Percentiles rank a stretch among this genome's conserved stretches.
phyloP scores from a whole-genome alignment of 805 yeast genomes.

The Lachancea sp. region DNA sequence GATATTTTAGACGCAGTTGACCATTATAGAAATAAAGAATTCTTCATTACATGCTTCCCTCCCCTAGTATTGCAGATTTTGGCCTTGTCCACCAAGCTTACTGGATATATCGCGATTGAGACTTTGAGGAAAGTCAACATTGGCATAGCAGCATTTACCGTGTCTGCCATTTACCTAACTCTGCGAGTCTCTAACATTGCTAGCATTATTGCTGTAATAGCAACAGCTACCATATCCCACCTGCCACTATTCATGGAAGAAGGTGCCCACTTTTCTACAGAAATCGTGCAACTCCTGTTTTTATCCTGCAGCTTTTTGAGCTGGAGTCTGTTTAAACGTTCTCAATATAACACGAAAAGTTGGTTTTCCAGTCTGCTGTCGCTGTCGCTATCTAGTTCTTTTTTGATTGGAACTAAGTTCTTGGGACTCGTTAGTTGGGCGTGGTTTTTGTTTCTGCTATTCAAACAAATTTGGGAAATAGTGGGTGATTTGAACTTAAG shows the following conservation, averaged over 20 bases:
- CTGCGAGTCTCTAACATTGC: slow-evolving; percentile 32
- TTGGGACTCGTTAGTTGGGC: slow-evolving; percentile 60
- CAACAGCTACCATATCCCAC: slow-evolving; percentile 19
- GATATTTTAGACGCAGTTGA: slow-evolving; percentile 11
- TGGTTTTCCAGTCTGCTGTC: slow-evolving; percentile 51
- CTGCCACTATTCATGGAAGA: slow-evolving; percentile 18
- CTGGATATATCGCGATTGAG: neutral
- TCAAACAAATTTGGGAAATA: slow-evolving; percentile 56
- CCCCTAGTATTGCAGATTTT: slow-evolving; percentile 24
- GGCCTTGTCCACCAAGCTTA: slow-evolving; percentile 10
- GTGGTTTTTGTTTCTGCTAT: slow-evolving; percentile 51
- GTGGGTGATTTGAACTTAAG: slow-evolving; percentile 60
- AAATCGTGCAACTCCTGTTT: slow-evolving; percentile 40
- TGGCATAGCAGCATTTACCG: slow-evolving; percentile 11
- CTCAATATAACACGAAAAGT: slow-evolving; percentile 37
- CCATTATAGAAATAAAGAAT: slow-evolving; percentile 13
- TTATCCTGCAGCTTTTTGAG: slow-evolving; percentile 45
- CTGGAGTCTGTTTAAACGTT: slow-evolving; percentile 44
- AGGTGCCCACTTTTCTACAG: slow-evolving; percentile 24
- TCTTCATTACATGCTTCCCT: slow-evolving; percentile 17
- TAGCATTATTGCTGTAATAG: slow-evolving; percentile 37
- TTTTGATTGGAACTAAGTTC: slow-evolving; percentile 57
- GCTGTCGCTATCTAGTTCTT: slow-evolving; percentile 50
- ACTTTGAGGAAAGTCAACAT: slow-evolving; percentile 15
- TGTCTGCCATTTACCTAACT: slow-evolving; percentile 16